These are phyloP conservation scores for Cercophora sp. DNA, from an alignment of 495 filamentous ascomycete species.

Conservation along the genomic window DNA sequence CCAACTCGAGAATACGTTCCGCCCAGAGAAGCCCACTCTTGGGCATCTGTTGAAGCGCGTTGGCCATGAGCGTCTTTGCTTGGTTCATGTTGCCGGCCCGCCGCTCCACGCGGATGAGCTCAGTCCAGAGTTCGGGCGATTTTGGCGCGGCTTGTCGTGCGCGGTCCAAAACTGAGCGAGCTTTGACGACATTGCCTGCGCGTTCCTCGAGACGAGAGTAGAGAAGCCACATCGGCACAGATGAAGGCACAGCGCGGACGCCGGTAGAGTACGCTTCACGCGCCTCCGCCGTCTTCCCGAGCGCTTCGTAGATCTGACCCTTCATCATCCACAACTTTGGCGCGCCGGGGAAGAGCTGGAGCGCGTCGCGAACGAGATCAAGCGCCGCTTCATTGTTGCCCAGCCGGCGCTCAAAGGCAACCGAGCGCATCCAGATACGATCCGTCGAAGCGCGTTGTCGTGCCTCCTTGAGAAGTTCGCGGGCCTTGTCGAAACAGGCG, in stretches of 20 bases:
- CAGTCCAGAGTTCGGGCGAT: constrained; percentile 78
- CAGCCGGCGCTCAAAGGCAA: constrained; percentile 82
- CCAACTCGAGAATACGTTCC: constrained; percentile 92
- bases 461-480: constrained; percentile 74
- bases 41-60: constrained; percentile 86
- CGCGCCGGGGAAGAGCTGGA: constrained; percentile 80
- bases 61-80: constrained; percentile 87
- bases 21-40: constrained; percentile 86
- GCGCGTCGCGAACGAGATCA: constrained; percentile 78
- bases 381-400: constrained; percentile 75
- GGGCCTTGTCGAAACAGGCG: constrained; percentile 70
- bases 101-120: constrained; percentile 86
- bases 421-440: constrained; percentile 93
- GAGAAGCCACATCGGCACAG: constrained; percentile 83
- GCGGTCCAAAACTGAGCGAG: constrained; percentile 85
- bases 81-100: constrained; percentile 79
- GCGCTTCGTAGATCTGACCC: constrained; percentile 88
- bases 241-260: constrained; percentile 77
- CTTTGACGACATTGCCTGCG: constrained; percentile 78
- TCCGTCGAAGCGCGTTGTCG: constrained; percentile 86
- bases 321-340: constrained; percentile 98
- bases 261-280: constrained; percentile 88
- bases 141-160: constrained; percentile 84
- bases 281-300: constrained; percentile 73
- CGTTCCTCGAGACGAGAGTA: constrained; percentile 85